Percentiles rank a stretch among this genome's conserved stretches.
These are phyloP conservation scores for Chlorociboria aeruginascens DNA, from an alignment of 495 filamentous ascomycete species.

Conservation along the genomic window DNA sequence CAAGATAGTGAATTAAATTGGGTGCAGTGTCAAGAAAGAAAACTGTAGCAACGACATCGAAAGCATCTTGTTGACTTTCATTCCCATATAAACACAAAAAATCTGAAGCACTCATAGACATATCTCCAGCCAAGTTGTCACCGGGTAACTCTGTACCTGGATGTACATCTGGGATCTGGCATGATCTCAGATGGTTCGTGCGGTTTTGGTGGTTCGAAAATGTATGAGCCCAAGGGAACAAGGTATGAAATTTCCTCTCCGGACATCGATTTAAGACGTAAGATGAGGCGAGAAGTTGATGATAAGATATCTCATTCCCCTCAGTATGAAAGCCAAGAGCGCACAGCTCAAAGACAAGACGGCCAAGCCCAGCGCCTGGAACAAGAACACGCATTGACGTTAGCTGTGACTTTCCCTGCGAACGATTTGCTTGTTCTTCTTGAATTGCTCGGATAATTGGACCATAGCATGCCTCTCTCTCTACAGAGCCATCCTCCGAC, in stretches of 20 bases:
- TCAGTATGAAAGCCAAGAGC: slow-evolving; percentile 62
- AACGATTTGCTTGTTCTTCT: slow-evolving; percentile 11
- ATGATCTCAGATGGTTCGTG: slow-evolving; percentile 55
- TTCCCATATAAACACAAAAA: slow-evolving; percentile 66
- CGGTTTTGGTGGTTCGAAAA: slow-evolving; percentile 70
- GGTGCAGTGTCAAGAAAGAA: slow-evolving; percentile 98
- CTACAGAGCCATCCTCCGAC: slow-evolving; percentile 62
- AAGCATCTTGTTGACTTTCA: slow-evolving; percentile 42
- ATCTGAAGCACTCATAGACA: slow-evolving; percentile 81
- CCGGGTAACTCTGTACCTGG: slow-evolving; percentile 32
- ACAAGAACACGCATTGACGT: slow-evolving; percentile 54
- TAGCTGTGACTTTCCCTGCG: slow-evolving; percentile 9
- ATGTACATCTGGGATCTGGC: slow-evolving; percentile 68
- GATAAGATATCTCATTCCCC: slow-evolving; percentile 94
- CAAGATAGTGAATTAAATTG: slow-evolving; percentile 79
- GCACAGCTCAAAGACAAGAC: slow-evolving; percentile 78
- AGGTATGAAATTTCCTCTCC: slow-evolving; percentile 38
- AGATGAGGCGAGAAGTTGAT: slow-evolving; percentile 75
- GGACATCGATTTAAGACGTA: slow-evolving; percentile 65
- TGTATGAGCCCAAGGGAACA: slow-evolving; percentile 69
- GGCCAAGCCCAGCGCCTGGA: slow-evolving; percentile 80
- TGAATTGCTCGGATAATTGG: slow-evolving; percentile 43
- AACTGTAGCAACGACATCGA: slow-evolving; percentile 75
- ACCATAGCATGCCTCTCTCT: slow-evolving; percentile 63
- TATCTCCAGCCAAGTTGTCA: slow-evolving; percentile 33